Evolutionary conservation across 1,139 yeast species (phyloP), one percentile per base, ranked within the genome.

Genomic region (Blastobotrys persicus): DNA sequence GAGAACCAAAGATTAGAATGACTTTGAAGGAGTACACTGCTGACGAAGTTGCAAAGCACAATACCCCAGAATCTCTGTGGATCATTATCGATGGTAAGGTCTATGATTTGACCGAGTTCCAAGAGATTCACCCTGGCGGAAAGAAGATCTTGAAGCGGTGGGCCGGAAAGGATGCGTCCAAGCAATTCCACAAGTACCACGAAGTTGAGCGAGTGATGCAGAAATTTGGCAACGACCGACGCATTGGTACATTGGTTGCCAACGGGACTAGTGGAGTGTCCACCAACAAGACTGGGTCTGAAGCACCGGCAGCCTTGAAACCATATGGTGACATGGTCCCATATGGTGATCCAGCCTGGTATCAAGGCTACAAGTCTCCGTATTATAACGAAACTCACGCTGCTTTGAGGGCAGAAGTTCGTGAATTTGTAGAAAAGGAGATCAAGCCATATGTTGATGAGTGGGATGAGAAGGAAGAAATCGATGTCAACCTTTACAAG

Each of bases 61-160:
- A 79, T 69, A 75, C 86, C 44, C 74, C 79, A 50, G 88, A 82
- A 45, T 94, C 88, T 64, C 77, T 88, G 55, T 91, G 97, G 96
- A 77, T 91, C 68, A 82, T 87, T 58, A 83, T 88, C 69, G 83
- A 89, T 59, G 95, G 88, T 42, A 80, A 81, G 61, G 97, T 91
- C 37, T 92, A 86, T 71, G 94, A 91, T 69, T 81, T 88, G 54
- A 75, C 95, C 48, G 75, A 77, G 57, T 92, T 88, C 73, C 75
- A 89, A 60, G 92, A 88, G 56, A 95, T 86, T 68, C 98, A 92
- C 71, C 95, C 95, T 2, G 98, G 98, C 55, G 98, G 98, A 4
- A 80, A 79, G 60, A 77, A 78, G 48, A 82, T 92, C 39, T 80
- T 92, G 44, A 67, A 82, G 43, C 78, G 79, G 52, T 86, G 83